Evolutionary conservation across 202 grass and related monocot species (phyloP), one percentile per base, ranked within the genome.

Genomic region (Zoysia matrella): DNA sequence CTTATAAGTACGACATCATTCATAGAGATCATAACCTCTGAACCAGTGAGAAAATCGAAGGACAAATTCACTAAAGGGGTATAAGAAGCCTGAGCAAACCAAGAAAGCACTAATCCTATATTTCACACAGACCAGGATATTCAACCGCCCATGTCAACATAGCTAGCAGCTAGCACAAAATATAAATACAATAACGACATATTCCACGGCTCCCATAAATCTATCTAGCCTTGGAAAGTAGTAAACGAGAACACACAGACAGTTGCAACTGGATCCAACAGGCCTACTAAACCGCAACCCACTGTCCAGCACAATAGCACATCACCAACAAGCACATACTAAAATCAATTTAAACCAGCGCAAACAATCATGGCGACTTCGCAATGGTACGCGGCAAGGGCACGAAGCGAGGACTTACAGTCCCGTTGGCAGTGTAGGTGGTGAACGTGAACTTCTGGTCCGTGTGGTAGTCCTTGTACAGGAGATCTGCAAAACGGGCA

Each of bases 341-440:
- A 1, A 8, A 47, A 49, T 2, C 36, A 14, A 43, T 48, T 4
- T 8, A 61, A 70, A 51, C 63, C 50, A 60, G n/a, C 46, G 45
- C 14, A 53, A 72, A 46, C 12, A 12, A 64, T 18, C 58, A 55
- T 1, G 0, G 11, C 6, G 22, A 55, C 44, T 16, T 52, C 42
- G 45, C 18, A 43, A 3, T n/a, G 10, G 60, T 8, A 52, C 0
- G 11, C 30, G 12, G 16, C 12, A 51, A 78, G 43, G 52, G 74
- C 43, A 52, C 7, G 10, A 62, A 54, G 12, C 3, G 76, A 67
- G 3, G 3, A 91, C 92, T 92, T 60, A 97, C 92, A 39, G 93
- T 87, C 81, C 92, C 92, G 58, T 86, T 94, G 18, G 67, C 50
- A 8, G 95, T 86, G 86, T 78, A 87, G 81, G 90, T 94, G 60